Evolutionary conservation across 2,329 filamentous ascomycete genomes (phyloP), one percentile per base, ranked within the genome.

Genomic region (Ceratocystis colombiana): DNA sequence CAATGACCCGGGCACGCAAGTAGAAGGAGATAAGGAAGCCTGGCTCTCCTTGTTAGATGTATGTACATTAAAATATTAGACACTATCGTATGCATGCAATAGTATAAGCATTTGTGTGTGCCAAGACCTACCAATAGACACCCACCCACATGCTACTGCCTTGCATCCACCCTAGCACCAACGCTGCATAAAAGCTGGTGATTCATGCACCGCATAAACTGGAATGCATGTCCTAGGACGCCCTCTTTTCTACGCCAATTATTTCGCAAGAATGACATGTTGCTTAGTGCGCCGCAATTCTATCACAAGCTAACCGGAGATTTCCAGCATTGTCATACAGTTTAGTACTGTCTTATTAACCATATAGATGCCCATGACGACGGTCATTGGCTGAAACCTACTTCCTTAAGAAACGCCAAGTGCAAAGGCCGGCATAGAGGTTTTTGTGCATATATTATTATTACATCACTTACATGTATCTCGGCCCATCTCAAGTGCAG

Each of bases 1-100:
- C 94, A 0, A 85, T 96, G 84, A 79, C 77, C 64, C 78, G 79
- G 70, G 83, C 83, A 30, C 64, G 64, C 25, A 68, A 68, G 50
- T 68, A 68, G 55, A 79, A 75, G 70, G 78, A 77, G 46, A 22
- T 6, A 7, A n/a, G 46, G n/a, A 7, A 15, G 6, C 20, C 1
- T n/a, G 74, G 75, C 79, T 15, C 62, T 15, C 37, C 37, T 41
- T 41, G 37, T 41, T 12, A 3, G 10, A 41, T 57, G 28, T 17
- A 55, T 33, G 22, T 64, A 28, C 12, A 55, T 37, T 25, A 44
- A n/a, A 45, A n/a, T 25, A 59, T 37, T 12, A 44, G 48, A 25
- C 20, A 17, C 55, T 33, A 28, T 46, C 15, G 46, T 12, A 12
- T 45, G 15, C 7, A 62, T 62, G 22, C 22, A 25, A 10, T 53